phyloP scores from a whole-genome alignment of 331 rosid genomes.

The Phaseolus coccineus region DNA sequence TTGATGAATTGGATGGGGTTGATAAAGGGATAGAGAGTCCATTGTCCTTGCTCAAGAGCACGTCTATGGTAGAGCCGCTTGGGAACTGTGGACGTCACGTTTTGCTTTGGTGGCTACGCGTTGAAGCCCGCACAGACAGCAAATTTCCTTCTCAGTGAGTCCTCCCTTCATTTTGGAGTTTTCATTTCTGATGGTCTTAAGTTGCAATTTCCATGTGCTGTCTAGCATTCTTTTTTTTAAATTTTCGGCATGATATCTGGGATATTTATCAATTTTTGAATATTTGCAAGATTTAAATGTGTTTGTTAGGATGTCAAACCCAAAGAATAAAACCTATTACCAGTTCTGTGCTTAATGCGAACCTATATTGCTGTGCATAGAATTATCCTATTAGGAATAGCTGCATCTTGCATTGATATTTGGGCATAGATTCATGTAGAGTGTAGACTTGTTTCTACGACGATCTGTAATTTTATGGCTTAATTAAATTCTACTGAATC shows the following conservation, averaged over 20 bases:
- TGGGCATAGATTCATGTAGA: slow-evolving; percentile 6
- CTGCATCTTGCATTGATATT: slow-evolving; percentile 31
- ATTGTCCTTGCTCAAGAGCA: slow-evolving; percentile 75
- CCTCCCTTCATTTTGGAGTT: slow-evolving; percentile 35
- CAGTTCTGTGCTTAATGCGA: slow-evolving; percentile 10
- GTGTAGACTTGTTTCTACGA: slow-evolving; percentile 5
- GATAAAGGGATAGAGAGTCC: slow-evolving; percentile 78
- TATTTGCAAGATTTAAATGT: slow-evolving; percentile 18
- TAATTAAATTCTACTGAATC: slow-evolving; percentile 30
- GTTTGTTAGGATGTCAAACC: not conserved
- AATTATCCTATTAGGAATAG: slow-evolving; percentile 35
- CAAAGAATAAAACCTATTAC: not conserved
- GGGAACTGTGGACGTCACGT: slow-evolving; percentile 96
- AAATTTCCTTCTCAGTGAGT: slow-evolving; percentile 91
- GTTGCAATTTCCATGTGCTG: slow-evolving; percentile 9
- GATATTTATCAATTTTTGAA: not conserved
- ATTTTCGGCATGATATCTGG: slow-evolving; percentile 1
- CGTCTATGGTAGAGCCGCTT: slow-evolving; percentile 88
- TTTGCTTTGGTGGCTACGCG: slow-evolving; percentile 97
- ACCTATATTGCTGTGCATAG: not conserved
- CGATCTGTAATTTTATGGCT: slow-evolving; percentile 32
- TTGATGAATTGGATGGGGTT: slow-evolving; percentile 62
- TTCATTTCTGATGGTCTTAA: not conserved
- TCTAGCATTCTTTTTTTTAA: not conserved
- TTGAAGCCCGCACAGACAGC: slow-evolving; percentile 98